Evolutionary conservation across 371 early-diverging fungal species (phyloP), one percentile per base, ranked within the genome.

Genomic region (Chytridium lagenaria): DNA sequence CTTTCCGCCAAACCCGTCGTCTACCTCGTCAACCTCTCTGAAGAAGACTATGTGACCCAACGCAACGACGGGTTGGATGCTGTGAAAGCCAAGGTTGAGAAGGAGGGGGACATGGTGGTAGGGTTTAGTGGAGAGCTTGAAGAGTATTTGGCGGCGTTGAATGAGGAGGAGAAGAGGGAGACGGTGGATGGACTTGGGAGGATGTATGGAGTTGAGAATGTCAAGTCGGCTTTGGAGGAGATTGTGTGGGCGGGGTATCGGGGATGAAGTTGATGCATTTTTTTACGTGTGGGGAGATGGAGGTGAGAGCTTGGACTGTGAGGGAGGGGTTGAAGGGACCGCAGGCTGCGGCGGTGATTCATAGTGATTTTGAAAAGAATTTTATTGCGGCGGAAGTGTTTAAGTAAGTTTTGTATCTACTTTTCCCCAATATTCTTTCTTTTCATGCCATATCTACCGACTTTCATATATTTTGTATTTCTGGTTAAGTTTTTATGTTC

Each of bases 1-100:
- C 86, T 99, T 68, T 98, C 99, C 0, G 95, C 98, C 68, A 99
- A 99, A 82, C 96, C 98, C 31, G 96, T 99, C 38, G 95, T 98
- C 55, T 98, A 98, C 80, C 90, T 99, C 64, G 80, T 83, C 73
- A 99, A 99, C 81, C 85, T 98, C 67, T 89, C 90, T 70, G 94
- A 93, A 78, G 88, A 91, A 73, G 96, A 96, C 67, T 97, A 89
- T 73, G 68, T 72, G 16, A 50, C 89, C 52, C 86, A 93, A 76
- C 88, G 90, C 83, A 92, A 84, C 90, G 40, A 86, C 88, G 82
- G 89, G 94, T 77, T 90, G 92, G 80, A 84, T 77, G 30, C 93
- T 93, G 93, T 51, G 28, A 16, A n/a, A n/a, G 28, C 2, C 1
- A 94, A 93, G 93, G 89, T 95, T 59, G 86, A 95, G 74, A 67